Conservation (phyloP, 352 stramenopile genomes). For the Pythium coloratum region DNA sequence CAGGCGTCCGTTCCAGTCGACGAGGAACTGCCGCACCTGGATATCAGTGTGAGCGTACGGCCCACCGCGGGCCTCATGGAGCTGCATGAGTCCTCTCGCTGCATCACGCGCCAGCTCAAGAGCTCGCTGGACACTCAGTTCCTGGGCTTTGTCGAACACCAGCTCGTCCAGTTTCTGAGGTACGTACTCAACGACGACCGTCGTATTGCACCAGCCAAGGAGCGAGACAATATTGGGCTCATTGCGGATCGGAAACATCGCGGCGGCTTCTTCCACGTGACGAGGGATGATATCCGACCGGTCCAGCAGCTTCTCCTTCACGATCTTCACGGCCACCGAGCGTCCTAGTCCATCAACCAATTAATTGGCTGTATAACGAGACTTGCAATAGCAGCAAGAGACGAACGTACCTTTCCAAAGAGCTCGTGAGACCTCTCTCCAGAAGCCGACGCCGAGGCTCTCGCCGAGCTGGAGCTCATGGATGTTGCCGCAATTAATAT, state of each 20-base stretch:
- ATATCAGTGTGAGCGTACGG: slow-evolving; percentile 83
- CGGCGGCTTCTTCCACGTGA: slow-evolving; percentile 68
- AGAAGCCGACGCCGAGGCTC: slow-evolving; percentile 67
- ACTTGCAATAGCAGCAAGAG: neutral
- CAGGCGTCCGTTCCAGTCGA: slow-evolving; percentile 53
- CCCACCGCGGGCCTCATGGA: slow-evolving; percentile 62
- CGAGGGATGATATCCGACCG: slow-evolving; percentile 65
- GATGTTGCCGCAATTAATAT: slow-evolving; percentile 75
- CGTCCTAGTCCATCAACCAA: slow-evolving; percentile 30
- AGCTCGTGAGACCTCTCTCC: slow-evolving; percentile 67
- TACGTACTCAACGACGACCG: slow-evolving; percentile 75
- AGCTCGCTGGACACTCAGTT: slow-evolving; percentile 44
- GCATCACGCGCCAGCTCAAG: slow-evolving; percentile 56
- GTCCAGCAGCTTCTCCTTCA: slow-evolving; percentile 57
- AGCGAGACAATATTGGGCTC: slow-evolving; percentile 71
- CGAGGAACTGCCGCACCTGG: slow-evolving; percentile 77
- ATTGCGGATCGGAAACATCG: slow-evolving; percentile 69
- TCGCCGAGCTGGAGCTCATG: slow-evolving; percentile 47
- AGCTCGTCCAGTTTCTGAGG: slow-evolving; percentile 59
- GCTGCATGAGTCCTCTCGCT: slow-evolving; percentile 55
- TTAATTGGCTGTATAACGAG: neutral
- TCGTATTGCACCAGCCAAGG: slow-evolving; percentile 76
- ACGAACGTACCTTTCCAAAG: slow-evolving; percentile 61
- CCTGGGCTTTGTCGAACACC: slow-evolving; percentile 49
- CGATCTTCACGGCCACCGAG: slow-evolving; percentile 64